Evolutionary conservation across 1,139 yeast species (phyloP), one percentile per base, ranked within the genome.

Genomic region (Yamadazyma atmosphaerica): DNA sequence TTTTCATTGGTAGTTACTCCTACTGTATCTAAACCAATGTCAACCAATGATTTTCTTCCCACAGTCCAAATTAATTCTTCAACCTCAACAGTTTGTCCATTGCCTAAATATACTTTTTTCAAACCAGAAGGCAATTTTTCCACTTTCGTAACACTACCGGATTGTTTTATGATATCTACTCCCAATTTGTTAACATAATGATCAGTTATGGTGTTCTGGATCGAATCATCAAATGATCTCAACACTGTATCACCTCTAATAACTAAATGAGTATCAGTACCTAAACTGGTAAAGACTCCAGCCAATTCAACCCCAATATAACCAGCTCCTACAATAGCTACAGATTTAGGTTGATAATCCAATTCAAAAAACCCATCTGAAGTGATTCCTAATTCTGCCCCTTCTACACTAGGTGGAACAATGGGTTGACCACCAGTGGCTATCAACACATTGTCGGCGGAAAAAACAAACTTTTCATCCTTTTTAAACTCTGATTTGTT

Each of bases 271-370:
- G 96, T 84, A 51, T 92, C 88, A n/a, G 90, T 61, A 11, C 95
- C 96, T 44, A 92, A 74, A 23, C 89, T 88, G 47, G 84, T 75
- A 79, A 92, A 92, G 33, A 92, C 88, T 47, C 98, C 98, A 4
- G 97, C 86, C 40, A 92, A 77, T 66, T 92, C 99, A 34, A 89
- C 86, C 41, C 96, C 98, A 60, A 92, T 92, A 68, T 92, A 92
- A 34, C 99, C 99, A 28, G 97, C 97, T 51, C 99, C 99, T 12
- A 92, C 96, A 47, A 94, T 75, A 2, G 95, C 98, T 21, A 92
- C 98, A 37, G 81, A 74, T 63, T 87, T 83, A 35, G 98, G 98
- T 65, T 90, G 98, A 34, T 69, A 58, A 44, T 75, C 81, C 50
- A 92, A 72, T 47, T 77, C 79, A 56, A 92, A 92, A 63, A 94